A percentile compares a stretch with the other conserved stretches of the same genome.
phyloP scores from a whole-genome alignment of 2,329 filamentous ascomycete genomes.

The Mariannaea elegans region DNA sequence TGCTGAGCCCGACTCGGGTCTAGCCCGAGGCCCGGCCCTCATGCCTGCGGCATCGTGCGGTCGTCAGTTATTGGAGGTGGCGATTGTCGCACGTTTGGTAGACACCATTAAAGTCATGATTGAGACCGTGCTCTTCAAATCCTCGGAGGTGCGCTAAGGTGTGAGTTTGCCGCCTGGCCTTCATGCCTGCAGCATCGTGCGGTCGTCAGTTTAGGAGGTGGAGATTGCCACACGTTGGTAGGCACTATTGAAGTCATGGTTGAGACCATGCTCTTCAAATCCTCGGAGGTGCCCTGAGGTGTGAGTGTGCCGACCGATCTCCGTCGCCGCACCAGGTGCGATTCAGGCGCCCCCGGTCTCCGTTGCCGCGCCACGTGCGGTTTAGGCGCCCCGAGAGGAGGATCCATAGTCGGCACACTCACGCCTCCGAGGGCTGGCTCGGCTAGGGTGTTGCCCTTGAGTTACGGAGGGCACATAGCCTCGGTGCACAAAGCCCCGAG shows the following conservation, averaged over 20 bases:
- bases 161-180: constrained; percentile 56
- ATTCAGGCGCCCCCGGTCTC: too few species aligned
- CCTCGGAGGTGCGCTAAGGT: constrained; percentile 59
- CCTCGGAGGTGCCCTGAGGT: constrained; percentile 60
- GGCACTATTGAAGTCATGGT: constrained; percentile 61
- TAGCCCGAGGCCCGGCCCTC: too few species aligned
- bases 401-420: too few species aligned
- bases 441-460: too few species aligned
- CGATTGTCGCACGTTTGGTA: constrained; percentile 77
- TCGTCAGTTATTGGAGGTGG: constrained; percentile 83
- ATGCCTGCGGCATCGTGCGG: constrained; percentile 77
- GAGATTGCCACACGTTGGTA: constrained; percentile 78
- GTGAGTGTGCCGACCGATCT: constrained; percentile 51
- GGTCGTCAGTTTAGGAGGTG: constrained; percentile 79
- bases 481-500: too few species aligned
- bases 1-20: too few species aligned
- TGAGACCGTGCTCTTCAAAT: constrained; percentile 54
- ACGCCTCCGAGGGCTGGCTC: too few species aligned
- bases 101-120: constrained; percentile 61
- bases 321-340: too few species aligned
- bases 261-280: constrained; percentile 54
- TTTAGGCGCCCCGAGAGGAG: too few species aligned
- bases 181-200: too few species aligned
- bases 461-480: too few species aligned
- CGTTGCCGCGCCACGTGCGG: too few species aligned